Percentiles rank a stretch among this genome's conserved stretches.
Conservation (phyloP, 2,329 filamentous ascomycete species). For the Cladosporium sp. region DNA sequence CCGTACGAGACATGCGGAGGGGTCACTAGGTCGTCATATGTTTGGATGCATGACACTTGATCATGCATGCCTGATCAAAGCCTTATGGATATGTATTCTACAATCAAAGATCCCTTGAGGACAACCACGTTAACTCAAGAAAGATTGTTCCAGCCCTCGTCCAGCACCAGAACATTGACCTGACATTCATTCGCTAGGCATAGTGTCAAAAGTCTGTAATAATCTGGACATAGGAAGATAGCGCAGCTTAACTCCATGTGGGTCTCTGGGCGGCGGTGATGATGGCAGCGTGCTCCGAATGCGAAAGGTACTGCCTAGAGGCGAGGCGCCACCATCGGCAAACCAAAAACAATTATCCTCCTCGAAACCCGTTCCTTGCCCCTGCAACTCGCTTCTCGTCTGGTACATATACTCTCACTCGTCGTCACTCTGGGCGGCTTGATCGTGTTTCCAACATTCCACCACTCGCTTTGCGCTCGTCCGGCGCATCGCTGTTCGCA, state of each 20-base stretch:
- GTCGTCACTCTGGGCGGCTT: conserved; percentile 10
- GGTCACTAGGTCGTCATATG: too few relatives aligned
- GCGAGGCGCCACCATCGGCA: neutral
- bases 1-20: too few relatives aligned
- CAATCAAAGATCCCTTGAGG: too few relatives aligned
- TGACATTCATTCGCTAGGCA: too few relatives aligned
- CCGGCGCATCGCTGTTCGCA: conserved; percentile 19
- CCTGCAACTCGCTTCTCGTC: neutral
- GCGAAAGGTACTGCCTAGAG: neutral
- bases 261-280: neutral
- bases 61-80: too few relatives aligned
- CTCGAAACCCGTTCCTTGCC: neutral
- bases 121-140: too few relatives aligned
- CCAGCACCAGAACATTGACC: too few relatives aligned
- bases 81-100: too few relatives aligned
- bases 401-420: conserved; percentile 1
- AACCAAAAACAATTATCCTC: neutral
- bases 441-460: conserved; percentile 9
- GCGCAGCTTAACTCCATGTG: neutral
- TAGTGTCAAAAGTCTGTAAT: too few relatives aligned
- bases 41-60: neutral
- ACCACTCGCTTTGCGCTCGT: conserved; percentile 17
- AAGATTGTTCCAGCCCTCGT: too few relatives aligned
- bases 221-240: neutral
- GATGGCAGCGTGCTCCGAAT: neutral